phyloP scores from a whole-genome alignment of 116 monocot genomes.

The Zostera marina region DNA sequence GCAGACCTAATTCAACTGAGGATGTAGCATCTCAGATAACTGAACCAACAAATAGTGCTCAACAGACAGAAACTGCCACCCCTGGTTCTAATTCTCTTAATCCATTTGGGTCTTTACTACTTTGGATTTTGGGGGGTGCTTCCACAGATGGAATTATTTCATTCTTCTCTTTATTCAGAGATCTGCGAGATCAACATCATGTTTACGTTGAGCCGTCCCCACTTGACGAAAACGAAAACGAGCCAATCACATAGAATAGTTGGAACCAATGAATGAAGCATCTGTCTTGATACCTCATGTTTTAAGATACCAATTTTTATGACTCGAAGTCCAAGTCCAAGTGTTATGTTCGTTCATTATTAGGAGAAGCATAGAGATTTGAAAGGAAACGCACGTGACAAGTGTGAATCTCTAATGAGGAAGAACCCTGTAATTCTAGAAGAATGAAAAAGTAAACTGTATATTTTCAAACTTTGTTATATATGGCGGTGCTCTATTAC shows the following conservation, averaged over 20 bases:
- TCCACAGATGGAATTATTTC: slow-evolving; percentile 72
- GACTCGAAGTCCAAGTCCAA: background rate
- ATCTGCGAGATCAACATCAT: slow-evolving; percentile 48
- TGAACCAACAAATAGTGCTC: slow-evolving; percentile 5
- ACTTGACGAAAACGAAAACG: slow-evolving; percentile 17
- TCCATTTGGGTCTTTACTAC: slow-evolving; percentile 49
- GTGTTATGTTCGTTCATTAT: background rate
- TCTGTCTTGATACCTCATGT: background rate
- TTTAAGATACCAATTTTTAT: background rate
- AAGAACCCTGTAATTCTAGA: too few species aligned
- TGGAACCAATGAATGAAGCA: background rate
- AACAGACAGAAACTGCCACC: slow-evolving; percentile 12
- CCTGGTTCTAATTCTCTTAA: slow-evolving; percentile 27
- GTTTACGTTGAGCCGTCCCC: slow-evolving; percentile 22
- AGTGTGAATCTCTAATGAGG: background rate
- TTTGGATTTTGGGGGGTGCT: slow-evolving; percentile 76
- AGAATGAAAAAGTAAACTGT: too few species aligned
- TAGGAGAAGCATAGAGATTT: background rate
- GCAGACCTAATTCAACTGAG: slow-evolving; percentile 4
- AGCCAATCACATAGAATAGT: slow-evolving; percentile 16
- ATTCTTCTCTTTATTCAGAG: slow-evolving; percentile 82
- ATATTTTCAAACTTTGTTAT: too few species aligned
- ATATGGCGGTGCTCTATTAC: too few species aligned
- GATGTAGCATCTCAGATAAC: slow-evolving; percentile 11
- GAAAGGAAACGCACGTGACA: background rate